Evolutionary conservation across 2,329 filamentous ascomycete species (phyloP).

Genomic region (Colletotrichum chrysophilum): DNA sequence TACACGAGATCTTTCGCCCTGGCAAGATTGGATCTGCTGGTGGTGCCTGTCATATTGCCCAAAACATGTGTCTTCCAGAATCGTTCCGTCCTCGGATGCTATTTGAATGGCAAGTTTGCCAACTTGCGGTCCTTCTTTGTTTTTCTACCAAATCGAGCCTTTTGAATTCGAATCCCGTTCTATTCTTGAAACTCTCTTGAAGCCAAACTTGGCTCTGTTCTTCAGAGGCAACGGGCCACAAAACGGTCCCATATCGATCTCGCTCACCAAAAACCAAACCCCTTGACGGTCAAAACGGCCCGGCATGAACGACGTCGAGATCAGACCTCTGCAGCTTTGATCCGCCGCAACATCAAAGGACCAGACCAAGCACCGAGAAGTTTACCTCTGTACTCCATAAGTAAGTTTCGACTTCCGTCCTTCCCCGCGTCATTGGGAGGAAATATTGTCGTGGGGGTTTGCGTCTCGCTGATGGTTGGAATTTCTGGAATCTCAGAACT

Average conservation of each 20-base stretch:
- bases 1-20: neutral
- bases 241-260: neutral
- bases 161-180: neutral
- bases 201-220: neutral
- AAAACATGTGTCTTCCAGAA: neutral
- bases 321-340: neutral
- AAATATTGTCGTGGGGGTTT: neutral
- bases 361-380: neutral
- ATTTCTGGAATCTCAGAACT: neutral
- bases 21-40: neutral
- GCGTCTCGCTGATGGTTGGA: neutral
- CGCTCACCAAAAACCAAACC: neutral
- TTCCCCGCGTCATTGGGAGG: neutral
- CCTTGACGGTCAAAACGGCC: slow-evolving; percentile 1
- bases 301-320: neutral
- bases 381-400: neutral
- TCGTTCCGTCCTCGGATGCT: neutral
- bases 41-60: neutral
- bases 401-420: neutral
- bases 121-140: neutral
- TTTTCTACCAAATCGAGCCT: neutral
- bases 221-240: neutral
- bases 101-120: neutral
- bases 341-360: neutral
- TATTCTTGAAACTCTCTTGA: neutral